Conservation (phyloP, 306 rosid genomes). For the Carpinus fangiana region DNA sequence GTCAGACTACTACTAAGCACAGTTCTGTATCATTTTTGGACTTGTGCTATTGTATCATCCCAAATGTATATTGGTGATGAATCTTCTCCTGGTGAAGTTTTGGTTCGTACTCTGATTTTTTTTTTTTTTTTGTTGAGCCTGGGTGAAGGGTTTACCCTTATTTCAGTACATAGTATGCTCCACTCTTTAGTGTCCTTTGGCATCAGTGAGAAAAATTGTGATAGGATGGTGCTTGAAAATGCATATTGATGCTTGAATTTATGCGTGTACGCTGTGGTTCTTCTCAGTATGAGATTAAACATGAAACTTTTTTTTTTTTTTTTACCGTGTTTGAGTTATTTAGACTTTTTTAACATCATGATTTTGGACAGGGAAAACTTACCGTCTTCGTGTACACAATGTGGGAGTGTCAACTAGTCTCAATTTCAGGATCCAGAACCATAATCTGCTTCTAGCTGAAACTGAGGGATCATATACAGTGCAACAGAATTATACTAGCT, state of each 20-base stretch:
- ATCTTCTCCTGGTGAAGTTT: not conserved
- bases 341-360: conserved; percentile 1
- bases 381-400: conserved; percentile 84
- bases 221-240: conserved; percentile 1
- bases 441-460: conserved; percentile 91
- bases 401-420: conserved; percentile 93
- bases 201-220: not conserved
- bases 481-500: conserved; percentile 88
- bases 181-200: not conserved
- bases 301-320: not conserved
- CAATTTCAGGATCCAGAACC: conserved; percentile 92
- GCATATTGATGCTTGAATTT: not conserved
- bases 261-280: not conserved
- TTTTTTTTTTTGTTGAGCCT: too few species aligned
- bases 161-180: not conserved
- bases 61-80: not conserved
- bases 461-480: conserved; percentile 93
- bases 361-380: conserved; percentile 74
- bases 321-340: conserved; percentile 6
- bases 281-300: not conserved
- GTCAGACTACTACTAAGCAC: not conserved
- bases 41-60: conserved; percentile 4
- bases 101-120: not conserved
- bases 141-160: not conserved
- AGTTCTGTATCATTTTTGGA: conserved; percentile 5